These are phyloP conservation scores for Coemansia sp. DNA, from an alignment of 192 early-diverging fungal species.

Conservation along the genomic window DNA sequence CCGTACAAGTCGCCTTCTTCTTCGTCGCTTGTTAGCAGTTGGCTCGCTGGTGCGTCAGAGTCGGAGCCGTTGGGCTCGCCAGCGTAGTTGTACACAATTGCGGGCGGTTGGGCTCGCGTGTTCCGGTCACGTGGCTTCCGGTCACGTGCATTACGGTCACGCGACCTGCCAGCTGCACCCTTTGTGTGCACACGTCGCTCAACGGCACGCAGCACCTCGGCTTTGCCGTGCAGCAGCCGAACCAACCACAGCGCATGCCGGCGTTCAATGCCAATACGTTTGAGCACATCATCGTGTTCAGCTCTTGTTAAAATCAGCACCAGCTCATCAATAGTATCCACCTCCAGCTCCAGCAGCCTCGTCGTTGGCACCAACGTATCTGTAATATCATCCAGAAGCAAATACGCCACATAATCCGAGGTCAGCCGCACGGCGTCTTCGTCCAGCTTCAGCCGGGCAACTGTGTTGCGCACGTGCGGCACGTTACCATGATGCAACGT, in stretches of 20 bases:
- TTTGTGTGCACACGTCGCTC: constrained; percentile 54
- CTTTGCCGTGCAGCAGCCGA: constrained; percentile 68
- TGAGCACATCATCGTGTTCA: constrained; percentile 77
- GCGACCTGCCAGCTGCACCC: neutral
- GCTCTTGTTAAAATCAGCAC: constrained; percentile 86
- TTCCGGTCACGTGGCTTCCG: too few relatives aligned
- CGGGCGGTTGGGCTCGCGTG: neutral
- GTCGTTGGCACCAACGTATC: constrained; percentile 90
- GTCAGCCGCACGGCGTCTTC: constrained; percentile 28
- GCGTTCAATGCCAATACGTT: constrained; percentile 71
- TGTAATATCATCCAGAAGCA: constrained; percentile 90
- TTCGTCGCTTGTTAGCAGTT: constrained; percentile 54
- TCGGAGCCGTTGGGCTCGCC: neutral
- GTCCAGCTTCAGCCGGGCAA: constrained; percentile 58
- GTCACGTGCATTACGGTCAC: too few relatives aligned
- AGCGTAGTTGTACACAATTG: neutral
- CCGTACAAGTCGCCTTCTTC: constrained; percentile 50
- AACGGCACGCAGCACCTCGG: constrained; percentile 73
- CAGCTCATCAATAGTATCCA: constrained; percentile 93
- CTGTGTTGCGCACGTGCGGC: constrained; percentile 50
- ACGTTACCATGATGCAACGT: constrained; percentile 40
- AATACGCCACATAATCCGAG: constrained; percentile 90
- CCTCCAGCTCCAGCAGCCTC: constrained; percentile 87
- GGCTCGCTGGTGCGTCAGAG: constrained; percentile 19
- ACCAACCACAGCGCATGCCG: constrained; percentile 70